phyloP scores from a whole-genome alignment of 1,284 basidiomycete genomes.

The Ganoderma leucocontextum region DNA sequence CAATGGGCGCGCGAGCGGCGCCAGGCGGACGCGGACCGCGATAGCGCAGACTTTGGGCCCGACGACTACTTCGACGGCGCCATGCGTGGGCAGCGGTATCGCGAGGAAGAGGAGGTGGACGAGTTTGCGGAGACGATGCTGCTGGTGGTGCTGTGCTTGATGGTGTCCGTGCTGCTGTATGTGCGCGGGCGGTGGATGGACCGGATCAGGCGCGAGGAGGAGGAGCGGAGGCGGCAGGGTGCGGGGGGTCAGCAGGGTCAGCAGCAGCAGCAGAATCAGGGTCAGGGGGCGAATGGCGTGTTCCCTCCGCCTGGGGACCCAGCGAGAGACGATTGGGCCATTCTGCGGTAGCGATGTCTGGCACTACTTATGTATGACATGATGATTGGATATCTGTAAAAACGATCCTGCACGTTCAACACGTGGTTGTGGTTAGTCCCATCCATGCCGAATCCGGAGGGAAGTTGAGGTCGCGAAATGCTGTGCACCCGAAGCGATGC shows the following conservation, averaged over 20 bases:
- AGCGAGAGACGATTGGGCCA: slow-evolving; percentile 70
- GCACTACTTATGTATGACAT: not conserved
- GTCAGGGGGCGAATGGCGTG: slow-evolving; percentile 50
- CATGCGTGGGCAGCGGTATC: slow-evolving; percentile 60
- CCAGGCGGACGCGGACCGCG: slow-evolving; percentile 73
- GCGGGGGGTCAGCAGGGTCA: slow-evolving; percentile 55
- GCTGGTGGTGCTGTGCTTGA: slow-evolving; percentile 68
- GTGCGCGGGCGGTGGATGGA: slow-evolving; percentile 77
- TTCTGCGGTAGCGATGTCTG: slow-evolving; percentile 52
- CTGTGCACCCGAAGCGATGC: not conserved
- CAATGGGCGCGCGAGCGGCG: slow-evolving; percentile 82
- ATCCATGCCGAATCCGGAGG: not conserved
- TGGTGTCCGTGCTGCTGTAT: slow-evolving; percentile 74
- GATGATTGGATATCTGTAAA: slow-evolving; percentile 8
- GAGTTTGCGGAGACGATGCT: slow-evolving; percentile 80
- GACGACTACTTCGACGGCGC: slow-evolving; percentile 83
- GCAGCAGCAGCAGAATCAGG: slow-evolving; percentile 42
- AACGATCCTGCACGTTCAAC: not conserved
- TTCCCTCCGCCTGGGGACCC: slow-evolving; percentile 73
- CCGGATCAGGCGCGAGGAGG: slow-evolving; percentile 62
- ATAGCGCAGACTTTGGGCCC: slow-evolving; percentile 72
- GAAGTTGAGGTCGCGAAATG: slow-evolving; percentile 4
- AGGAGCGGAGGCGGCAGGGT: slow-evolving; percentile 72
- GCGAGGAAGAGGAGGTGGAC: slow-evolving; percentile 66
- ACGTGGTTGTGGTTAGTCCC: not conserved